Percentiles rank a stretch among this genome's conserved stretches.
These are phyloP conservation scores for Thielaviopsis populi DNA, from an alignment of 2,329 filamentous ascomycete genomes.

Conservation along the genomic window DNA sequence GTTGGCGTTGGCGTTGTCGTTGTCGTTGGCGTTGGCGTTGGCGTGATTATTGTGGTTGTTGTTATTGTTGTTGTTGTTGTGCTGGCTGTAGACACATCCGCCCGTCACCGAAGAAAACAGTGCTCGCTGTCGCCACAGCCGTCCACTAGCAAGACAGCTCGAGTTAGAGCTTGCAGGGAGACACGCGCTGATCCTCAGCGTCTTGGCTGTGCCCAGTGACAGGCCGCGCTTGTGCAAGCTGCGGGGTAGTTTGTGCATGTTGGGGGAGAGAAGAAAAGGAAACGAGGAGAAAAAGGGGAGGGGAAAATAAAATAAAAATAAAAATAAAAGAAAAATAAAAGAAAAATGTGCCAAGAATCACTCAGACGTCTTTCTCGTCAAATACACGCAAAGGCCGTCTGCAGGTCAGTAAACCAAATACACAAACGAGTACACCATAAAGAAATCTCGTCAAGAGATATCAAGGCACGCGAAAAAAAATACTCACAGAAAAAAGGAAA, in stretches of 20 bases:
- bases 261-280: background rate
- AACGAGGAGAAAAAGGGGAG: background rate
- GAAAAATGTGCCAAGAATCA: background rate
- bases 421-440: too few species aligned
- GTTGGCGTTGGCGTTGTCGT: background rate
- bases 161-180: background rate
- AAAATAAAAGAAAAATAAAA: background rate
- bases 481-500: too few species aligned
- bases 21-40: background rate
- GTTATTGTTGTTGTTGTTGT: background rate
- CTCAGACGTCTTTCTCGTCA: too few species aligned
- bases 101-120: background rate
- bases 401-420: too few species aligned
- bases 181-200: background rate
- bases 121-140: background rate
- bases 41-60: background rate
- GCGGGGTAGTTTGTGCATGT: slow-evolving; percentile 1
- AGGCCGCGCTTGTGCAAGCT: background rate
- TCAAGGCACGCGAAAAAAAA: too few species aligned
- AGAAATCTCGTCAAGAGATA: too few species aligned
- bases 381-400: too few species aligned
- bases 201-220: background rate
- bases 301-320: background rate
- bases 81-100: background rate
- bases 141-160: background rate